Conservation (phyloP, 78 protist species). For the Bodo saltans region DNA sequence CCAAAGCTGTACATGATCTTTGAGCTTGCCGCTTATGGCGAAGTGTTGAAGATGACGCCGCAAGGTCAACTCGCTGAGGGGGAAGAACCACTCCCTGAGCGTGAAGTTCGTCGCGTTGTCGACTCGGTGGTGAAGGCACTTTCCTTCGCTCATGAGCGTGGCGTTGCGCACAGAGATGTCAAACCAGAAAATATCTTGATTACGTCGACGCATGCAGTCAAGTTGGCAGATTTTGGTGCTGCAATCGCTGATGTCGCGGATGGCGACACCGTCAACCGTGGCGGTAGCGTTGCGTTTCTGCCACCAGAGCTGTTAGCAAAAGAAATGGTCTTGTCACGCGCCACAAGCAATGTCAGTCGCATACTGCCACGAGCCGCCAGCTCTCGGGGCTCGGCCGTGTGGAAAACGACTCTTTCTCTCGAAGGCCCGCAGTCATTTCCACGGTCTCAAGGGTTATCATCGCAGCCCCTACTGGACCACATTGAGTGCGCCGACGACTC, state of each 20-base stretch:
- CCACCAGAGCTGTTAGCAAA: neutral
- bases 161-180: constrained; percentile 19
- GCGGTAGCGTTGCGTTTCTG: neutral
- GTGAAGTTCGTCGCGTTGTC: neutral
- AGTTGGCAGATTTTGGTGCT: constrained; percentile 25
- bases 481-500: no score
- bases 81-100: neutral
- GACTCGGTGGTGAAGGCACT: neutral
- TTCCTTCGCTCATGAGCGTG: neutral
- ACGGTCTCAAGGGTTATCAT: no score
- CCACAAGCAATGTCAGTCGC: no score
- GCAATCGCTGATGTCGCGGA: no score
- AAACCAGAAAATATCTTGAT: neutral
- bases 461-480: no score
- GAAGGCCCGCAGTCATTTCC: no score
- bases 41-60: constrained; percentile 29
- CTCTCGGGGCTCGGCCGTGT: no score
- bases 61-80: neutral
- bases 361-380: no score
- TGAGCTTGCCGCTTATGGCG: neutral
- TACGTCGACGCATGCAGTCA: neutral
- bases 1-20: constrained; percentile 18
- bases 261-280: no score
- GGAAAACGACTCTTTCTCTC: no score
- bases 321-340: no score